phyloP scores from a whole-genome alignment of 2,329 filamentous ascomycete species.

The Trichoderma endophyticum region DNA sequence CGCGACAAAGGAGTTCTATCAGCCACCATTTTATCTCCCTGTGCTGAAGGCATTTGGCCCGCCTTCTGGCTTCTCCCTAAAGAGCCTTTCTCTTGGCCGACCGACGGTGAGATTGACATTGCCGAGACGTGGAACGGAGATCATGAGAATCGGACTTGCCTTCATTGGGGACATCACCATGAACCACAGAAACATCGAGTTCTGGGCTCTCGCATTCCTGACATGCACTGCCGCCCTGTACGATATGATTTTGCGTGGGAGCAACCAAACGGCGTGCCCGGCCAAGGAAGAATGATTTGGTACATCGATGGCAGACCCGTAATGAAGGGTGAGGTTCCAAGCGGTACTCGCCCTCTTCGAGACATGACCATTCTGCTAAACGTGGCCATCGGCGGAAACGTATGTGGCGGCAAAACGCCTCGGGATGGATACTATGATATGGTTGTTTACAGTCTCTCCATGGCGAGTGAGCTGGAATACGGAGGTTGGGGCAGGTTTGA shows the following conservation, averaged over 20 bases:
- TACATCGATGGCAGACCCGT: constrained; percentile 56
- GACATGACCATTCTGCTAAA: constrained; percentile 58
- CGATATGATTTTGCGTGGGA: constrained; percentile 58
- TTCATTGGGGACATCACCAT: constrained; percentile 57
- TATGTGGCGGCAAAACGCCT: constrained; percentile 51
- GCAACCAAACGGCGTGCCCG: constrained; percentile 40
- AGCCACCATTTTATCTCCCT: constrained; percentile 50
- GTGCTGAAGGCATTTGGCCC: constrained; percentile 57
- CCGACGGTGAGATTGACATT: constrained; percentile 59
- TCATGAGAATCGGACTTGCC: constrained; percentile 51
- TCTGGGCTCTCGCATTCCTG: constrained; percentile 47
- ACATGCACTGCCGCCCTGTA: constrained; percentile 46
- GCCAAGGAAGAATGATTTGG: constrained; percentile 52
- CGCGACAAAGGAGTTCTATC: constrained; percentile 51
- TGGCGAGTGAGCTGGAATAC: constrained; percentile 48
- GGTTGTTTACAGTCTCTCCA: constrained; percentile 49
- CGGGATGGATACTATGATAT: constrained; percentile 55
- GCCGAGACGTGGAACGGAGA: constrained; percentile 61
- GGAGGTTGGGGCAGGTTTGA: constrained; percentile 56
- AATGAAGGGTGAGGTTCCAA: constrained; percentile 54
- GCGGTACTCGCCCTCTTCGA: constrained; percentile 51
- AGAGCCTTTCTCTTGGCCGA: constrained; percentile 58
- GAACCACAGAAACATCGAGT: constrained; percentile 58
- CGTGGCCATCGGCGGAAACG: constrained; percentile 61
- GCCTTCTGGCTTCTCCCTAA: constrained; percentile 59